Base-by-base conservation (phyloP, 345 rosid genomes). In the Rhizophora mangle region DNA sequence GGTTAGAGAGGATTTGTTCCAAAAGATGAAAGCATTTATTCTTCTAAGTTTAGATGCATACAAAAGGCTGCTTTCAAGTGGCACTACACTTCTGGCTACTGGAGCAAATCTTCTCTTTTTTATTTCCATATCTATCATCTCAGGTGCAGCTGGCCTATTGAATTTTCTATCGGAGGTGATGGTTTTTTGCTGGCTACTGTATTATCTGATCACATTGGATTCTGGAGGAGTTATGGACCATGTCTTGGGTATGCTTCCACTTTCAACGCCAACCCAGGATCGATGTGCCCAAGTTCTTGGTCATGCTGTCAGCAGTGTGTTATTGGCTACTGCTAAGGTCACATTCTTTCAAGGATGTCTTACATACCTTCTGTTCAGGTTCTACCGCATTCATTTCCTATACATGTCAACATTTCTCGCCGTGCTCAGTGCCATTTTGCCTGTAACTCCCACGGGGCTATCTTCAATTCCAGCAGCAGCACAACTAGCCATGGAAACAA, bases 261-360 rank as follows among this genome's bases (percentile, higher is more conserved):
- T 64, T 31, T 29, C 68, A 15, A 37, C n/a, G 9, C 24, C 68
- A 47, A 27, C 68, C 19, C 21, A 57, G 36, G 36, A 11, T 9
- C 24, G 68, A 4, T 64, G 57, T 46, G 68, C 24, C 30, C 56
- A 64, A 64, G 68, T 64, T 64, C 68, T 64, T 64, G 58, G 46
- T 19, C 19, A 64, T 64, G 68, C 68, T 51, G 36, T 64, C 21
- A 16, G 26, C 21, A 27, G 68, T 8, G 68, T 64, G 19, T 27
- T 64, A 8, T 27, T 47, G 54, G 55, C 68, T 49, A 47, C 68
- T 27, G 68, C 56, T 27, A 20, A 64, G 68, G 24, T 64, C 24
- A 27, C 58, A 64, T 49, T 64, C 68, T 64, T 64, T 64, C 68
- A 64, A 49, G 68, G 68, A 22, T 64, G 68, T 51, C 68, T 64